These are phyloP conservation scores for Notholithocarpus densiflorus DNA, from an alignment of 306 rosid genomes.

Conservation along the genomic window DNA sequence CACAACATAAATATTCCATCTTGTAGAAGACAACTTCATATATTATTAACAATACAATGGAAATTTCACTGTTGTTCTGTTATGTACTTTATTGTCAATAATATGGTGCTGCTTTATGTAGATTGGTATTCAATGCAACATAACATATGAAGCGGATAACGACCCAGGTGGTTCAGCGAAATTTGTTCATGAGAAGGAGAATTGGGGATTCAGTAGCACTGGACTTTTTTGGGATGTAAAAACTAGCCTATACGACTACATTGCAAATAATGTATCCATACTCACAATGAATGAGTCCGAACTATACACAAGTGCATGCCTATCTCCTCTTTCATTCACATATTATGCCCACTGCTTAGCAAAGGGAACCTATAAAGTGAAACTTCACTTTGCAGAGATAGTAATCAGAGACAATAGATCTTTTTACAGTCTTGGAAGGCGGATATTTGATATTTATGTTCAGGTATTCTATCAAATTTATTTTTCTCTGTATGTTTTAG, in stretches of 20 bases:
- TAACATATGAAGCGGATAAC: conserved; percentile 45
- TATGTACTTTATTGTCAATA: not conserved
- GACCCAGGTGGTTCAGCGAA: conserved; percentile 46
- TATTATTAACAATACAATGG: not conserved
- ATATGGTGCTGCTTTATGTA: not conserved
- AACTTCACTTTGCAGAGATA: conserved; percentile 58
- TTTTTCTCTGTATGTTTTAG: not conserved
- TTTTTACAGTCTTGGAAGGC: conserved; percentile 52
- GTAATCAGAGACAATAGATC: conserved; percentile 43
- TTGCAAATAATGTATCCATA: conserved; percentile 14
- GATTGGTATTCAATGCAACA: conserved; percentile 31
- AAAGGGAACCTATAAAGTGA: conserved; percentile 57
- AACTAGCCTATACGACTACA: conserved; percentile 20
- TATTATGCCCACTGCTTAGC: conserved; percentile 60
- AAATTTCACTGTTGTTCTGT: too few relatives aligned
- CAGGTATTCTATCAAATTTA: conserved; percentile 41
- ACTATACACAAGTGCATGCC: conserved; percentile 45
- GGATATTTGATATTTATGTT: conserved; percentile 56
- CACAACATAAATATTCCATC: too few relatives aligned
- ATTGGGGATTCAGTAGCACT: conserved; percentile 61
- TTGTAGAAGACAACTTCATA: too few relatives aligned
- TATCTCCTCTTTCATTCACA: conserved; percentile 49
- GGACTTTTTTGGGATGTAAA: conserved; percentile 48
- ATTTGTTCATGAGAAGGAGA: conserved; percentile 3
- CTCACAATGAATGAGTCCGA: conserved; percentile 26